A percentile compares a stretch with the other conserved stretches of the same genome.
Conservation (phyloP, 1,139 yeast species). For the Debaryomyces fabryi region DNA sequence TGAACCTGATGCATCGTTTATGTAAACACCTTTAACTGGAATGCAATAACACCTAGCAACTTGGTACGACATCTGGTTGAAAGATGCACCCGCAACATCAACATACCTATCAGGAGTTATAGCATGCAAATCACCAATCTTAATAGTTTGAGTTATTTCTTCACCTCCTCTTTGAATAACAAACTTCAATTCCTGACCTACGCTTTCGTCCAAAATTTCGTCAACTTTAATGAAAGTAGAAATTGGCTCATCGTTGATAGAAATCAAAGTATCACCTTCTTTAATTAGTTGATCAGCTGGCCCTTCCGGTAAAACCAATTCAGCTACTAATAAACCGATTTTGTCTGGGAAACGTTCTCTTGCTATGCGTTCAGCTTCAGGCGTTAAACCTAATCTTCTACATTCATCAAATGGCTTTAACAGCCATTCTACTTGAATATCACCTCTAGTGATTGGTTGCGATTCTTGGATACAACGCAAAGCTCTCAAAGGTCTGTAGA, state of each 20-base stretch:
- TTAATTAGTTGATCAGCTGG: constrained; percentile 75
- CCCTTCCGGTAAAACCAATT: constrained; percentile 81
- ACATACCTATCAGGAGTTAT: constrained; percentile 84
- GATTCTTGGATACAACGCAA: constrained; percentile 66
- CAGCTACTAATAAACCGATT: constrained; percentile 85
- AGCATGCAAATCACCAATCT: constrained; percentile 73
- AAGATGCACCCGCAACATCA: constrained; percentile 84
- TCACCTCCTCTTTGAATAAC: constrained; percentile 76
- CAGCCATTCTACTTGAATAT: constrained; percentile 90
- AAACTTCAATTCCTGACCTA: constrained; percentile 61
- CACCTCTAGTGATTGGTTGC: constrained; percentile 69
- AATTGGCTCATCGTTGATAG: constrained; percentile 67
- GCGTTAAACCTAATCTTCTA: constrained; percentile 78
- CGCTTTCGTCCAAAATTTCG: constrained; percentile 73
- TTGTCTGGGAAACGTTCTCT: constrained; percentile 71
- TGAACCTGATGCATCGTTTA: constrained; percentile 78
- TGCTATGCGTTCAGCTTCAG: constrained; percentile 71
- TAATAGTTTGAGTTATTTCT: constrained; percentile 51
- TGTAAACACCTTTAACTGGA: constrained; percentile 82
- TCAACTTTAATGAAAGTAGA: constrained; percentile 81
- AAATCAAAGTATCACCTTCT: constrained; percentile 85
- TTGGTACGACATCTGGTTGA: constrained; percentile 85
- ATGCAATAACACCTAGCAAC: constrained; percentile 83
- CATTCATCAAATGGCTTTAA: constrained; percentile 90
- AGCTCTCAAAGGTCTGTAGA: constrained; percentile 82